Conservation (phyloP, 345 rosid species). For the Linum tenue region DNA sequence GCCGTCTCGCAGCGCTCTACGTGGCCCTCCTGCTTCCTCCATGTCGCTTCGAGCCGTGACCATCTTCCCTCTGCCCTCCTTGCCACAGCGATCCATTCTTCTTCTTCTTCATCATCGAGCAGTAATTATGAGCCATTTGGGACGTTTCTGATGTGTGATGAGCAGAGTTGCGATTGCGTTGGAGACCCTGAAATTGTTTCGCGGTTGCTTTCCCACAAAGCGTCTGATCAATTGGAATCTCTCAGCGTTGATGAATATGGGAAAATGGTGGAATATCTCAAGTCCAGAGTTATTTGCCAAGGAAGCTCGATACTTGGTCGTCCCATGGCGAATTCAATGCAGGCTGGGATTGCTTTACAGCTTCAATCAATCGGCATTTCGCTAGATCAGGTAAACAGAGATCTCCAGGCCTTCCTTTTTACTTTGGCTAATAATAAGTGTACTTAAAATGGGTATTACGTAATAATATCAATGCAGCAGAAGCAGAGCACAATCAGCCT, state of each 20-base stretch:
- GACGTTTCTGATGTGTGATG: slow-evolving; percentile 37
- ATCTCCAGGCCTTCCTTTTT: background rate
- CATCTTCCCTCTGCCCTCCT: slow-evolving; percentile 21
- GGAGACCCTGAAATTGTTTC: slow-evolving; percentile 37
- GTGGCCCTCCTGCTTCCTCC: slow-evolving; percentile 49
- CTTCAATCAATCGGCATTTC: slow-evolving; percentile 24
- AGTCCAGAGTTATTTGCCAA: slow-evolving; percentile 6
- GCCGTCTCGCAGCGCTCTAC: slow-evolving; percentile 23
- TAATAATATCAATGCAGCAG: slow-evolving; percentile 10
- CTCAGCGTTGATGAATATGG: slow-evolving; percentile 19
- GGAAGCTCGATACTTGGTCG: slow-evolving; percentile 12
- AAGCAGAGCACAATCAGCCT: slow-evolving; percentile 6
- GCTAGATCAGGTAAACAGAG: slow-evolving; percentile 18
- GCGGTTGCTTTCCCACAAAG: slow-evolving; percentile 19
- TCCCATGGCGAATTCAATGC: background rate
- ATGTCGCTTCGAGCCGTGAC: slow-evolving; percentile 35
- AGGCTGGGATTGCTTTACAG: slow-evolving; percentile 21
- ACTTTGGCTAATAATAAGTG: no score
- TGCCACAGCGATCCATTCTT: background rate
- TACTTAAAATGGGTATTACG: no score
- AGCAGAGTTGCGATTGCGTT: slow-evolving; percentile 28
- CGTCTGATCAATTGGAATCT: background rate
- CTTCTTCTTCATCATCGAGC: background rate
- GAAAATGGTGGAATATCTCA: background rate
- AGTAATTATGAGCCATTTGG: slow-evolving; percentile 43